Base-by-base conservation (phyloP, 768 basidiomycete genomes). In the Pleurotus tuber-regium region DNA sequence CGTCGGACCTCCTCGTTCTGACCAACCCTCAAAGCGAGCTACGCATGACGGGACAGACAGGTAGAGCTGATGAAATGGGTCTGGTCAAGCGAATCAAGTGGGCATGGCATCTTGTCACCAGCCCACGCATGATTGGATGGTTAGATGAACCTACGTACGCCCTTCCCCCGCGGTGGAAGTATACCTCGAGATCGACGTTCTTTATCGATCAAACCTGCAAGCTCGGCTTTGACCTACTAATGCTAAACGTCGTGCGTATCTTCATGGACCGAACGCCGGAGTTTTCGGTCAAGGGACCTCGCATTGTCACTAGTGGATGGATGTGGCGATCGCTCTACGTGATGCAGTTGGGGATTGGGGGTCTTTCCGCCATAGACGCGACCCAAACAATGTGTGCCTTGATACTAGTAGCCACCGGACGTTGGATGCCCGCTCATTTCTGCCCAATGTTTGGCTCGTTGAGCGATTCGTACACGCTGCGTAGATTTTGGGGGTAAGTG, bases 401-500 rank as follows among this genome's bases (percentile, higher is more conserved):
- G 30, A 30, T 12, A 21, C 23, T 47, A 19, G 4, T 26, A 8
- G 28, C 29, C 14, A 35, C 46, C 4, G 46, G 46, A 19, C 28
- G 28, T 14, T 47, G 29, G 29, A 12, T 12, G 16, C 66, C 67
- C 0, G 41, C 55, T 8, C 55, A 63, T 19, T 72, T 68, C 66
- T 63, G 65, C 4, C 61, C 52, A 19, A 14, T 63, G 8, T 67
- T 63, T 28, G 68, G 67, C 14, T 38, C 23, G 25, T 66, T 56
- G 57, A 44, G 43, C 1, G 62, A 70, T n/a, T 58, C 66, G 1
- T 67, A 66, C 40, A 65, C 65, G 2, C n/a, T 70, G 1, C 59
- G 68, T 10, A 61, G 56, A 25, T 63, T 70, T 41, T 71, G 69
- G 70, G 67, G 69, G 70, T 69, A 47, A 18, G 68, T 60, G n/a